Evolutionary conservation across 2,329 filamentous ascomycete species (phyloP).

Genomic region (Colletotrichum karsti): DNA sequence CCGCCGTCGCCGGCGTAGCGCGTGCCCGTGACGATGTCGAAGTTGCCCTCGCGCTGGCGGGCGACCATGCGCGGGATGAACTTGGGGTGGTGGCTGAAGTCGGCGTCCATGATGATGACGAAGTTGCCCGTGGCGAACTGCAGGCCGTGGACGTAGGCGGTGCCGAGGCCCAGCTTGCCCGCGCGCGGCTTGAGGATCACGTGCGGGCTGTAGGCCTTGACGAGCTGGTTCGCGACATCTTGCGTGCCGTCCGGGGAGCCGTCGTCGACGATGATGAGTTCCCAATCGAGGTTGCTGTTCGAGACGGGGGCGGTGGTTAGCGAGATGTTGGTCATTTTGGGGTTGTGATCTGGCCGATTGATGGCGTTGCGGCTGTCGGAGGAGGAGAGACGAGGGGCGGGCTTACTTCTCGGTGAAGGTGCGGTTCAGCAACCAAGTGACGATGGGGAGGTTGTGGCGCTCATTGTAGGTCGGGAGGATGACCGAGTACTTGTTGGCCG

Average conservation of each 20-base stretch:
- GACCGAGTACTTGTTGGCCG: slow-evolving; percentile 87
- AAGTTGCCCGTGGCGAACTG: slow-evolving; percentile 92
- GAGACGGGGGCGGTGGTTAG: not conserved
- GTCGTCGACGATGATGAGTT: slow-evolving; percentile 98
- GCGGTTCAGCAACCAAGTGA: slow-evolving; percentile 91
- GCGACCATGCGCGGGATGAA: slow-evolving; percentile 96
- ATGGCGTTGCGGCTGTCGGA: too few species aligned
- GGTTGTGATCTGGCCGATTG: too few species aligned
- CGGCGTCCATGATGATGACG: slow-evolving; percentile 99
- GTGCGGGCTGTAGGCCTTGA: slow-evolving; percentile 82
- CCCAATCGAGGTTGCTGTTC: slow-evolving; percentile 88
- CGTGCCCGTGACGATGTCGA: slow-evolving; percentile 97
- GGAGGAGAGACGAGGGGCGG: not conserved
- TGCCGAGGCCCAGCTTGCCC: slow-evolving; percentile 96
- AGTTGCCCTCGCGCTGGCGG: slow-evolving; percentile 78
- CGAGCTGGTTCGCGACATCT: slow-evolving; percentile 87
- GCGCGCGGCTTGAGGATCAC: slow-evolving; percentile 87
- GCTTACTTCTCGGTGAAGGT: slow-evolving; percentile 88
- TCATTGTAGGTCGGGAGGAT: slow-evolving; percentile 99
- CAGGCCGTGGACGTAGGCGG: slow-evolving; percentile 94
- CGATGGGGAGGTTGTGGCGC: slow-evolving; percentile 94
- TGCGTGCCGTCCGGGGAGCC: slow-evolving; percentile 96
- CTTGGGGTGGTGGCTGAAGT: slow-evolving; percentile 99
- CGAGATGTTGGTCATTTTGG: not conserved
- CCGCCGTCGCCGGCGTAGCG: slow-evolving; percentile 90